Conservation (phyloP, 2,329 filamentous ascomycete species). For the Cryphonectria parasitica region DNA sequence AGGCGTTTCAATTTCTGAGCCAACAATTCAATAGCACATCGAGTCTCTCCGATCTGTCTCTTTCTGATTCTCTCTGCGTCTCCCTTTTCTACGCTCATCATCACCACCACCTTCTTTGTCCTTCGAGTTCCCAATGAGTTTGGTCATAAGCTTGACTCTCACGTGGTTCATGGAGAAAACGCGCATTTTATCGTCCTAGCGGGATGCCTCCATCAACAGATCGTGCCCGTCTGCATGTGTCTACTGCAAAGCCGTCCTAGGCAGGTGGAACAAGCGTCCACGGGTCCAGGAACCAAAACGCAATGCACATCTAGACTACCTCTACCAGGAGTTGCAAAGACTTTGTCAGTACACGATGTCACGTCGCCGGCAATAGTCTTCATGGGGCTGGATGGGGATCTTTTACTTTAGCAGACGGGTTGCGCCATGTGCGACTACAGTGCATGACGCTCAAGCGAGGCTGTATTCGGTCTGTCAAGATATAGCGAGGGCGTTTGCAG, state of each 20-base stretch:
- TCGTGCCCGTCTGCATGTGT: background rate
- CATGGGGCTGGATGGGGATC: too few relatives aligned
- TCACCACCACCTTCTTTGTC: background rate
- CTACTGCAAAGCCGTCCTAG: too few relatives aligned
- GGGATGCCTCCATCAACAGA: background rate
- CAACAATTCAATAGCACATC: background rate
- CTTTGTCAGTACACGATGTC: too few relatives aligned
- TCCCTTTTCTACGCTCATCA: background rate
- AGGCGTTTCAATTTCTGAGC: background rate
- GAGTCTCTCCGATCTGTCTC: background rate
- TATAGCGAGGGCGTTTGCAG: constrained; percentile 20
- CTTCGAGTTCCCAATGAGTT: background rate
- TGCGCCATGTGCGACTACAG: constrained; percentile 32
- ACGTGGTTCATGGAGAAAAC: background rate
- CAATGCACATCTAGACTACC: too few relatives aligned
- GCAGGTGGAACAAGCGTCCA: too few relatives aligned
- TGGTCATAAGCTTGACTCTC: background rate
- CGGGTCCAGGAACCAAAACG: too few relatives aligned
- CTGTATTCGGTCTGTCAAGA: constrained; percentile 37
- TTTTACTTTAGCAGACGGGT: too few relatives aligned
- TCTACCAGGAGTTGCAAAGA: too few relatives aligned
- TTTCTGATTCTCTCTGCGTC: background rate
- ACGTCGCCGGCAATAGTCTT: too few relatives aligned
- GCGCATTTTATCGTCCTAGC: background rate
- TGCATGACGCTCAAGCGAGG: constrained; percentile 38